Base-by-base conservation (phyloP, 2,329 filamentous ascomycete genomes). In the Ophiosphaerella narmari region DNA sequence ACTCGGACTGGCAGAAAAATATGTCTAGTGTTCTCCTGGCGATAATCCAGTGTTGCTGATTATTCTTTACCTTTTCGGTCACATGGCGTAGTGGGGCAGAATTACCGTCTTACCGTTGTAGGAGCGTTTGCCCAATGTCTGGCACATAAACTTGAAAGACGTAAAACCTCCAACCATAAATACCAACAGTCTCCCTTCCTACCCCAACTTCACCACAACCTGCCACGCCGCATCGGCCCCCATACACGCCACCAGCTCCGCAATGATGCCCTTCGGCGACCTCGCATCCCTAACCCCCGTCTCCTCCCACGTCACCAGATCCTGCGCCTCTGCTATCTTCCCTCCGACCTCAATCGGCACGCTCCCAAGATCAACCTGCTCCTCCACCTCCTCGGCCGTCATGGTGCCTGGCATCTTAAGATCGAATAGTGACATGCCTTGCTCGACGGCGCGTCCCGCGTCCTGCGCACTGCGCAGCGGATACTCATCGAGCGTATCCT, bases 331-430 rank as follows among this genome's bases (percentile, higher is more conserved):
- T 12, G 71, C 68, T 13, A 70, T 51, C 12, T 59, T 39, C 2
- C 63, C 61, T 7, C 68, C 71, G 7, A 86, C 74, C 16, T 75
- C 77, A 34, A 90, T 72, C 3, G 78, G 77, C 46, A 90, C 81
- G 9, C 79, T 71, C 53, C 85, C 85, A 34, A 91, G 75, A 48
- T 87, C 77, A 41, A 86, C 70, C 2, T 75, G 60, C 8, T 64
- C 56, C 13, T 75, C 65, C 48, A 91, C 75, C 35, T 86, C 75
- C 0, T 78, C 73, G 2, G 81, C 65, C 0, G 82, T 77, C 37
- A 84, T 77, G 34, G 90, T 79, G 0, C 89, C 89, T 0, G 89
- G 88, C 78, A 91, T 86, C 39, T 80, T 77, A 40, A 86, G 79
- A 1, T 75, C 68, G 52, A 90, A 84, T 0, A 91, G 75, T 0